Evolutionary conservation across 2,329 filamentous ascomycete genomes (phyloP).

Genomic region (Pseudogymnoascus sp.): DNA sequence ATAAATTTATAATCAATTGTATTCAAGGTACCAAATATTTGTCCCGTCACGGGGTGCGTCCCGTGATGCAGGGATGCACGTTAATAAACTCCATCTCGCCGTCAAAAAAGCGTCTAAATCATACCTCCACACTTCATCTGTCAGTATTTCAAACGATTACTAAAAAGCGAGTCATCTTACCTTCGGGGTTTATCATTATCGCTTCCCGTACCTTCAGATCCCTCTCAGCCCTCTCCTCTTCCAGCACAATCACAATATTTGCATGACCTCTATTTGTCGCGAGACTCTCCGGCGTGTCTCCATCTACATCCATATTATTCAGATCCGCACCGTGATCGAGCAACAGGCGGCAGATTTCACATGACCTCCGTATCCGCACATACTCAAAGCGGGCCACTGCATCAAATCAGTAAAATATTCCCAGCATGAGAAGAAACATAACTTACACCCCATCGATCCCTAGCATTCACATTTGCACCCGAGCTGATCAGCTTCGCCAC

Average conservation of each 20-base stretch:
- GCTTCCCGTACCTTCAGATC: conserved; percentile 11
- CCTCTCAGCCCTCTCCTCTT: conserved; percentile 16
- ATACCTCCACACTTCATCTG: background rate
- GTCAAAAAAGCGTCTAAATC: background rate
- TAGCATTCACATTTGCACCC: conserved; percentile 24
- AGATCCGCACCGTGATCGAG: conserved; percentile 23
- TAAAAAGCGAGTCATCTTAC: background rate
- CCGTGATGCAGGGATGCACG: no score
- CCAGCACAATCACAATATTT: conserved; percentile 22
- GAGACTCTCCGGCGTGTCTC: conserved; percentile 23
- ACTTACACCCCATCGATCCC: conserved; percentile 23
- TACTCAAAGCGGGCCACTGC: conserved; percentile 24
- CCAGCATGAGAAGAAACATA: background rate
- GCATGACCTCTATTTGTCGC: conserved; percentile 23
- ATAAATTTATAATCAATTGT: no score
- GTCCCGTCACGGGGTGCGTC: no score
- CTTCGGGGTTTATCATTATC: conserved; percentile 6
- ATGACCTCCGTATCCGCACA: conserved; percentile 24
- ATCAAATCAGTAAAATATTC: conserved; percentile 2
- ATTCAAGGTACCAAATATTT: no score
- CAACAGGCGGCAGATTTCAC: conserved; percentile 20
- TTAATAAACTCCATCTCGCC: background rate
- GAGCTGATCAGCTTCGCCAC: conserved; percentile 22
- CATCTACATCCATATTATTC: conserved; percentile 22
- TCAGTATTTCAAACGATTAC: background rate